Evolutionary conservation across 2,329 filamentous ascomycete genomes (phyloP).

Genomic region (Diaporthe vaccinii): DNA sequence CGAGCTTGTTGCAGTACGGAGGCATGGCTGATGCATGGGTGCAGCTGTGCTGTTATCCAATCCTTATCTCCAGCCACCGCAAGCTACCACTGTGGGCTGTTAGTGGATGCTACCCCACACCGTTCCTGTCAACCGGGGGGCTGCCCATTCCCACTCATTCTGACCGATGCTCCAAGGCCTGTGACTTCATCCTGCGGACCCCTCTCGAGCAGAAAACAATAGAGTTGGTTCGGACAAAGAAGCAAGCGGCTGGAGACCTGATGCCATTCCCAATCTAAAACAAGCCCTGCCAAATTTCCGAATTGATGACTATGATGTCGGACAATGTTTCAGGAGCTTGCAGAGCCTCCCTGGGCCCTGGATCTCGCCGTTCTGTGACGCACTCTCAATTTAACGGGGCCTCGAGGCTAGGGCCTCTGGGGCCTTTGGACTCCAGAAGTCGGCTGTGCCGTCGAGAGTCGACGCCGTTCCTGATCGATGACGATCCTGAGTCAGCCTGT

Average conservation of each 20-base stretch:
- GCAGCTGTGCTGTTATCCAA: conserved; percentile 22
- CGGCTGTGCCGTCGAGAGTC: conserved; percentile 18
- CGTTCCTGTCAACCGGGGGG: conserved; percentile 8
- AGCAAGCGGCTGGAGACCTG: conserved; percentile 6
- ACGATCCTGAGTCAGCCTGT: conserved; percentile 25
- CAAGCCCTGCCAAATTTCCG: conserved; percentile 19
- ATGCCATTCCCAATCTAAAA: neutral
- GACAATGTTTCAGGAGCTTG: conserved; percentile 19
- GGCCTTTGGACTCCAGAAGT: neutral
- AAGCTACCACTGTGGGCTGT: conserved; percentile 15
- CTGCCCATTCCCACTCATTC: conserved; percentile 23
- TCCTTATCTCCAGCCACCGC: conserved; percentile 35
- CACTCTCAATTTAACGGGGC: conserved; percentile 24
- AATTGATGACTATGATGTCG: conserved; percentile 14
- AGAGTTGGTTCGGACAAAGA: neutral
- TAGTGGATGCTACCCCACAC: conserved; percentile 32
- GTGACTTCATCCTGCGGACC: conserved; percentile 23
- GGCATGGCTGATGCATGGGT: conserved; percentile 14
- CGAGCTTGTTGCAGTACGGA: conserved; percentile 8
- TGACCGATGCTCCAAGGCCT: conserved; percentile 13
- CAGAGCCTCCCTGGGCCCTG: conserved; percentile 21
- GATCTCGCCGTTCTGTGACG: conserved; percentile 26
- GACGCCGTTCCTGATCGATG: conserved; percentile 20
- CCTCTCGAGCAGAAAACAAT: neutral
- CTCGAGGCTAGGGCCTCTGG: conserved; percentile 10